Percentiles rank a stretch among this genome's conserved stretches.
Evolutionary conservation across 2,329 filamentous ascomycete genomes (phyloP).

Genomic region (Ceratocystis ficicola): DNA sequence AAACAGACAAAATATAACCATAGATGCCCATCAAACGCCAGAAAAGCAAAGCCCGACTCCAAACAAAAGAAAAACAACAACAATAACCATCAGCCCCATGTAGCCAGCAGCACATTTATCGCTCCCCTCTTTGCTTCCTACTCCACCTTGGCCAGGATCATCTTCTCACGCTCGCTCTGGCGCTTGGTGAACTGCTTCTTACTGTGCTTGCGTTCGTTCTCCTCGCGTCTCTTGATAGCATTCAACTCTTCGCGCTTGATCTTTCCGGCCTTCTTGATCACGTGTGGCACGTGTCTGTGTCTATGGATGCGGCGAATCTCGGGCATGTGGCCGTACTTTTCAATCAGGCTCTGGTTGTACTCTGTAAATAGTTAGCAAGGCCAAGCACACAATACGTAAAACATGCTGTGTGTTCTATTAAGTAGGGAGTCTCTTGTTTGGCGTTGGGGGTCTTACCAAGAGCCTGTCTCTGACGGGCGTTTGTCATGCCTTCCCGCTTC

Average conservation of each 20-base stretch:
- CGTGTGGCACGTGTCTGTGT: conserved; percentile 82
- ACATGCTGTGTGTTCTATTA: not conserved
- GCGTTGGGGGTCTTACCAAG: conserved; percentile 31
- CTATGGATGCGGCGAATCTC: conserved; percentile 83
- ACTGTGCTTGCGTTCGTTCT: conserved; percentile 86
- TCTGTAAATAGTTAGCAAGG: conserved; percentile 35
- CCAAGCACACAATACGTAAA: not conserved
- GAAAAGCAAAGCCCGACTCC: not conserved
- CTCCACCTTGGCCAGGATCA: conserved; percentile 58
- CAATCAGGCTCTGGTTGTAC: conserved; percentile 74
- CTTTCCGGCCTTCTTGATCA: conserved; percentile 88
- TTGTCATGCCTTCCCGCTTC: conserved; percentile 71
- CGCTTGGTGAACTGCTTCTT: conserved; percentile 68
- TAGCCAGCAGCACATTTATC: not conserved
- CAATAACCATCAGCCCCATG: conserved; percentile 4
- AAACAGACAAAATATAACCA: conserved; percentile 10
- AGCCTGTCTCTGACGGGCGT: conserved; percentile 69
- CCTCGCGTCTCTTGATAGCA: conserved; percentile 77
- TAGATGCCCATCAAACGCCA: conserved; percentile 15
- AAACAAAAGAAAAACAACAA: conserved; percentile 5
- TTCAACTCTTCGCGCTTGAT: conserved; percentile 86
- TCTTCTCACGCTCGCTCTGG: conserved; percentile 79
- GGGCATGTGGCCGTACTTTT: conserved; percentile 88
- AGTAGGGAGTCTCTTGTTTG: not conserved
- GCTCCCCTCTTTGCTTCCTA: conserved; percentile 25